Base-by-base conservation (phyloP, 805 yeast species). In the Cyberlindnera amylophila region DNA sequence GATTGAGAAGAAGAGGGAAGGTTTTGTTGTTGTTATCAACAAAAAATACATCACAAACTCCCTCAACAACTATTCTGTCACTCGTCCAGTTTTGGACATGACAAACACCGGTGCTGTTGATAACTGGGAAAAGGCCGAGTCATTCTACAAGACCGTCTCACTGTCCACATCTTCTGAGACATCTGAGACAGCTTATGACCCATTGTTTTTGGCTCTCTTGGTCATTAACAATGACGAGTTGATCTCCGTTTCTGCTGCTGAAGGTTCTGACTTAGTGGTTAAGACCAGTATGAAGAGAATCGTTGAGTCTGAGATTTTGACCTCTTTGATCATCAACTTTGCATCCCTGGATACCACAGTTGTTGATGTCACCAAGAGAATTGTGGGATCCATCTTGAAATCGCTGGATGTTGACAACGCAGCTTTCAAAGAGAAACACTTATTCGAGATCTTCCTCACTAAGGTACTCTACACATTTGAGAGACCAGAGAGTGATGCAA, bases 151-250 rank as follows among this genome's bases (percentile, higher is more conserved):
- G 0, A 44, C 50, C 12, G 57, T 57, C 18, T 36, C 42, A 17
- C 38, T 51, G 11, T 28, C 38, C 26, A 44, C 50, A 15, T 44
- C 53, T 13, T 54, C 60, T 28, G 41, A 65, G 34, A 47, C 50
- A 8, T 47, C 60, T 1, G 15, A 43, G 14, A 58, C 67, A 0
- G 49, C 65, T 6, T 86, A 89, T 59, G 91, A 87, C 56, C 73
- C 80, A n/a, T 80, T 82, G 54, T 86, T 89, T 54, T 52, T 89
- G 29, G 59, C 86, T 46, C 65, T 83, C 41, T 56, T 81, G 46
- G 62, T 82, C 4, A 58, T 83, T 29, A 82, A 81, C 57, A 84
- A 80, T 51, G 81, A 77, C 4, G 90, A 84, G 47, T 64, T 85
- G 26, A 71, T 84, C 32, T 52, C 55, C 4, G 59, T 58, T 9